These are phyloP conservation scores for Fagus crenata DNA, from an alignment of 306 rosid genomes.

Conservation along the genomic window DNA sequence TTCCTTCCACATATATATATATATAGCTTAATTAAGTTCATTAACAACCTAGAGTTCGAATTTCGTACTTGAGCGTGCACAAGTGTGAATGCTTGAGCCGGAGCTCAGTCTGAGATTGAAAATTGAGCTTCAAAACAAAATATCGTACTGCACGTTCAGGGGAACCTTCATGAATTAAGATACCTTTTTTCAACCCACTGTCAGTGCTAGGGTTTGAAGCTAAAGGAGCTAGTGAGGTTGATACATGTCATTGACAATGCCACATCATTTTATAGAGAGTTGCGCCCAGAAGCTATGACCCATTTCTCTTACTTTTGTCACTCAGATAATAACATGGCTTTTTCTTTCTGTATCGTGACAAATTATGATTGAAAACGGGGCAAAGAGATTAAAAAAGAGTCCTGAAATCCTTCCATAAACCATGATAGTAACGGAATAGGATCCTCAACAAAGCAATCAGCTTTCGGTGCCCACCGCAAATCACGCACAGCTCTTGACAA, in stretches of 20 bases:
- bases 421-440: too few relatives aligned
- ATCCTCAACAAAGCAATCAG: conserved; percentile 5
- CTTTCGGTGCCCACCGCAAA: conserved; percentile 74
- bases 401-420: conserved; percentile 18
- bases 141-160: too few relatives aligned
- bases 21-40: too few relatives aligned
- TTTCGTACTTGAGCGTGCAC: too few relatives aligned
- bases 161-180: too few relatives aligned
- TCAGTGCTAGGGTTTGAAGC: not conserved
- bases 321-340: not conserved
- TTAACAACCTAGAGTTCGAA: too few relatives aligned
- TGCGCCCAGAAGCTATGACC: not conserved
- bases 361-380: too few relatives aligned
- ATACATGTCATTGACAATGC: not conserved
- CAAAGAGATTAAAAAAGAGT: not conserved
- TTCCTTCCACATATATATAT: too few relatives aligned
- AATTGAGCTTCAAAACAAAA: too few relatives aligned
- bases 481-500: conserved; percentile 26
- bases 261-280: not conserved
- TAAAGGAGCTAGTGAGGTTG: not conserved
- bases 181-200: not conserved
- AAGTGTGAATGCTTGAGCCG: too few relatives aligned
- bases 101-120: too few relatives aligned
- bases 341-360: not conserved
- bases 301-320: not conserved